Evolutionary conservation across 2,329 filamentous ascomycete genomes (phyloP).

Genomic region (Furcasterigmium sp.): DNA sequence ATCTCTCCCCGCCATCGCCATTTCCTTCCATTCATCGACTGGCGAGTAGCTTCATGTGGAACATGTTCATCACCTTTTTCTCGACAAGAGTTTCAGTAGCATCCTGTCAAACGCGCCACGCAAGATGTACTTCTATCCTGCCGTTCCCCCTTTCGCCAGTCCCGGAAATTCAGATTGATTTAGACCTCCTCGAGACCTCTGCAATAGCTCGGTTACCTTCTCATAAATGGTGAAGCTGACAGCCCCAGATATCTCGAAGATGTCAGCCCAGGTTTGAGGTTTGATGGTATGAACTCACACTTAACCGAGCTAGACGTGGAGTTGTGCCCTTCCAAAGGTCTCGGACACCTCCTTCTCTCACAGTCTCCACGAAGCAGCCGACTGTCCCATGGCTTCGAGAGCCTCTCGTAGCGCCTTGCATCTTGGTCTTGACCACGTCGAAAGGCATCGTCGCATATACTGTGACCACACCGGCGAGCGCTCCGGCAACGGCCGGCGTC

Average conservation of each 20-base stretch:
- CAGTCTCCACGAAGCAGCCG: neutral
- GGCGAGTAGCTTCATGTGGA: no score
- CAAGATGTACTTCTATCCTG: no score
- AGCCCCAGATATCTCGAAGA: neutral
- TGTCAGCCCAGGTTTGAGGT: neutral
- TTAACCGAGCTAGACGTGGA: slow-evolving; percentile 2
- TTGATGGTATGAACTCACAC: slow-evolving; percentile 1
- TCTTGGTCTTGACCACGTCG: slow-evolving; percentile 17
- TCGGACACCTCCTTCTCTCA: neutral
- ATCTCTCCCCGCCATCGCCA: no score
- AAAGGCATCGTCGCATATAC: slow-evolving; percentile 17
- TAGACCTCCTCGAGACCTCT: neutral
- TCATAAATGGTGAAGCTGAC: neutral
- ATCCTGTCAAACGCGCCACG: no score
- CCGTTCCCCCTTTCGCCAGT: no score
- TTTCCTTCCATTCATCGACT: no score
- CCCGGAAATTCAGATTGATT: no score
- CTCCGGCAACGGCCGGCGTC: slow-evolving; percentile 11
- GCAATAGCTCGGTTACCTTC: neutral
- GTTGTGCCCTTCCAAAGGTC: slow-evolving; percentile 3
- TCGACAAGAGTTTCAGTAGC: no score
- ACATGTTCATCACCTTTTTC: no score
- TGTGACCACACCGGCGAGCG: slow-evolving; percentile 14
- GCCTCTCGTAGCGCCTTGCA: slow-evolving; percentile 9
- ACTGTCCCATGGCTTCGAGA: neutral